These are phyloP conservation scores for Epichloe baconii DNA, from an alignment of 2,329 filamentous ascomycete species.

Conservation along the genomic window DNA sequence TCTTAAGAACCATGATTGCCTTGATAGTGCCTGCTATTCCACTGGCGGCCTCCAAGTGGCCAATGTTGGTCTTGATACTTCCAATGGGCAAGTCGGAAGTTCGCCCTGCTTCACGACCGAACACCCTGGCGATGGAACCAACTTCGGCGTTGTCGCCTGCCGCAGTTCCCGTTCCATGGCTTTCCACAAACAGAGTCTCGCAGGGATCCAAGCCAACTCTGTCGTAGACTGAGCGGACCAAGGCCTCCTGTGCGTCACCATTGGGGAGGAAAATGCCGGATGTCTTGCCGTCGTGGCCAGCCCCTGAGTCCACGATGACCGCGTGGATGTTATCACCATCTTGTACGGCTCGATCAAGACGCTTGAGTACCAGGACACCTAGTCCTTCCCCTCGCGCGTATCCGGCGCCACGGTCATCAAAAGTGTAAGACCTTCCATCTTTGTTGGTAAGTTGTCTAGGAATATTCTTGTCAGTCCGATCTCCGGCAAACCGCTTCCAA, in stretches of 20 bases:
- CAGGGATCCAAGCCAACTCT: not conserved
- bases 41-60: conserved; percentile 14
- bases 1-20: conserved; percentile 8
- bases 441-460: conserved; percentile 4
- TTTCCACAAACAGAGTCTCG: too few relatives aligned
- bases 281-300: conserved; percentile 29
- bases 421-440: conserved; percentile 9
- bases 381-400: conserved; percentile 29
- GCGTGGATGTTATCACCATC: conserved; percentile 26
- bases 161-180: too few relatives aligned
- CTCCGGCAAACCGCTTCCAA: too few relatives aligned
- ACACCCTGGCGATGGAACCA: conserved; percentile 11
- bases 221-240: conserved; percentile 17
- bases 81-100: conserved; percentile 11
- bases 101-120: conserved; percentile 12
- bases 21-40: conserved; percentile 15
- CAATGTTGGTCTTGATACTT: conserved; percentile 16
- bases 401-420: conserved; percentile 30
- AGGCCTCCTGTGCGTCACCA: conserved; percentile 6
- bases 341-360: conserved; percentile 25
- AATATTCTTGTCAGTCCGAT: not conserved
- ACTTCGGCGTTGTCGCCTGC: not conserved
- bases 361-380: conserved; percentile 30
- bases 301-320: conserved; percentile 20
- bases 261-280: conserved; percentile 21